These are phyloP conservation scores for Stachybotrys elegans DNA, from an alignment of 2,329 filamentous ascomycete genomes.

Conservation along the genomic window DNA sequence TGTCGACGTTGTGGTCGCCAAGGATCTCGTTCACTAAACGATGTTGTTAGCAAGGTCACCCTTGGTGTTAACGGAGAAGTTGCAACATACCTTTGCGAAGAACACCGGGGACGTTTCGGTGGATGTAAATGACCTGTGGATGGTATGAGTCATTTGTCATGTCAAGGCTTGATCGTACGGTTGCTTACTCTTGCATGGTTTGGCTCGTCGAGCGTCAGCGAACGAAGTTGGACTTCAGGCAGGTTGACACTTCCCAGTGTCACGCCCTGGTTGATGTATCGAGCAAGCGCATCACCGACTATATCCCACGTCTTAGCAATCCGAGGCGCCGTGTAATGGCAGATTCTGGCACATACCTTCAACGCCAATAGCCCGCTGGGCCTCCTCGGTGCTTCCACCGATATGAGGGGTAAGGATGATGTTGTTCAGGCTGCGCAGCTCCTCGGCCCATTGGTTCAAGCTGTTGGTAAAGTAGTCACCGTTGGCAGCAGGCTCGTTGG, in stretches of 20 bases:
- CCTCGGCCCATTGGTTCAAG: slow-evolving; percentile 80
- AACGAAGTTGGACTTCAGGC: slow-evolving; percentile 88
- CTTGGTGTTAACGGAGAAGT: background rate
- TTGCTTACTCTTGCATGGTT: slow-evolving; percentile 72
- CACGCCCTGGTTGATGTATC: slow-evolving; percentile 92
- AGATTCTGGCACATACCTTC: slow-evolving; percentile 49
- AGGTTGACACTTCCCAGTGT: slow-evolving; percentile 93
- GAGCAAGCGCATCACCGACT: slow-evolving; percentile 80
- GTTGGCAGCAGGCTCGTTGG: slow-evolving; percentile 87
- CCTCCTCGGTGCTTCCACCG: slow-evolving; percentile 95
- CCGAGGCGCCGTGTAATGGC: background rate
- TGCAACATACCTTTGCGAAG: slow-evolving; percentile 64
- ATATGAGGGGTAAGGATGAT: slow-evolving; percentile 96
- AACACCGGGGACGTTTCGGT: slow-evolving; percentile 94
- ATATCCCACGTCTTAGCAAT: slow-evolving; percentile 10
- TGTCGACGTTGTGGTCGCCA: slow-evolving; percentile 94
- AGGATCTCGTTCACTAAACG: slow-evolving; percentile 82
- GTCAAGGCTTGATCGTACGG: too few relatives aligned
- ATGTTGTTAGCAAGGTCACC: slow-evolving; percentile 3
- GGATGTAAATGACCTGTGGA: slow-evolving; percentile 79
- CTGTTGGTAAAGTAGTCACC: slow-evolving; percentile 88
- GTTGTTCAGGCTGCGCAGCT: slow-evolving; percentile 81
- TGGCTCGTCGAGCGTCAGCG: slow-evolving; percentile 82
- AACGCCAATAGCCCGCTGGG: slow-evolving; percentile 89
- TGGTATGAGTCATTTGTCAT: slow-evolving; percentile 12